A percentile compares a stretch with the other conserved stretches of the same genome.
These are phyloP conservation scores for Alopecurus myosuroides DNA, from an alignment of 176 grass and related monocot genomes.

Conservation along the genomic window DNA sequence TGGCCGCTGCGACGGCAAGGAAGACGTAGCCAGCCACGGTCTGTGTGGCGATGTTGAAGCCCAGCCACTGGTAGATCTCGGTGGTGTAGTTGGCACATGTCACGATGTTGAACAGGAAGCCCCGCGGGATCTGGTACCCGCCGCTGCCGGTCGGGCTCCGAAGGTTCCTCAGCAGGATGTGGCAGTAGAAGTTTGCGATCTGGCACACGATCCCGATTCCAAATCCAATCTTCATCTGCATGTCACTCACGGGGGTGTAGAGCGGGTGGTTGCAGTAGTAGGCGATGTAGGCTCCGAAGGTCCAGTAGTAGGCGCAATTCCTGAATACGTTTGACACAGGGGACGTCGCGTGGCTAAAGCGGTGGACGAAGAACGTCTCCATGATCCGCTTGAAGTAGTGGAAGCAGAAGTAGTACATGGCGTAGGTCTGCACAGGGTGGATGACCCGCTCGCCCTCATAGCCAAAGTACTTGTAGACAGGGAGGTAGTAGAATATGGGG, in stretches of 20 bases:
- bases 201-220: conserved; percentile 75
- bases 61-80: conserved; percentile 97
- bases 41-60: conserved; percentile 92
- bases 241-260: conserved; percentile 74
- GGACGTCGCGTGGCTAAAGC: conserved; percentile 94
- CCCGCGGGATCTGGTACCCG: conserved; percentile 87
- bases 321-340: conserved; percentile 84
- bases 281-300: conserved; percentile 79
- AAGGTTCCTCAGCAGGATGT: conserved; percentile 88
- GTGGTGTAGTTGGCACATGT: conserved; percentile 97
- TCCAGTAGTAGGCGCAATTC: conserved; percentile 98
- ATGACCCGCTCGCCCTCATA: conserved; percentile 59
- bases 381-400: conserved; percentile 97
- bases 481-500: conserved; percentile 86
- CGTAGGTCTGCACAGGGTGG: conserved; percentile 83
- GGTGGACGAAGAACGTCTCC: conserved; percentile 93
- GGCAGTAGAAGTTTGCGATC: conserved; percentile 89
- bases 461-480: conserved; percentile 80
- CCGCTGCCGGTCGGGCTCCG: conserved; percentile 73
- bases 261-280: conserved; percentile 92
- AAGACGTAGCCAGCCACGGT: conserved; percentile 88
- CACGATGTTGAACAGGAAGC: conserved; percentile 96
- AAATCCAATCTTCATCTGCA: conserved; percentile 94
- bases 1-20: conserved; percentile 59
- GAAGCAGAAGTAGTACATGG: conserved; percentile 90